These are phyloP conservation scores for Pelargonium fulgidum DNA, from an alignment of 441 rosid genomes.

Conservation along the genomic window DNA sequence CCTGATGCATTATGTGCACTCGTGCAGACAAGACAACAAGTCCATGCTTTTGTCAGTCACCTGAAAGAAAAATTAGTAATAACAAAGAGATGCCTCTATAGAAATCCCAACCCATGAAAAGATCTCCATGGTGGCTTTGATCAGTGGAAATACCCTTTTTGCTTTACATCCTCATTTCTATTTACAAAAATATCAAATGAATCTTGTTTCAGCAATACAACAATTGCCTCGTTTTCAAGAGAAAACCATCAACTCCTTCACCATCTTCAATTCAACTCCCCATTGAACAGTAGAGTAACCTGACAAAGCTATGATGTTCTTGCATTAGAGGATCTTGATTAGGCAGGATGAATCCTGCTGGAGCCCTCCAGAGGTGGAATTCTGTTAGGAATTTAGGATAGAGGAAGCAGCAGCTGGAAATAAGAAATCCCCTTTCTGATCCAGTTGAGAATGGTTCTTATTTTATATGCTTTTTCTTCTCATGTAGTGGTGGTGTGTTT, in stretches of 20 bases:
- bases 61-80: not conserved
- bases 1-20: too few species aligned
- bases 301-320: not conserved
- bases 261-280: not conserved
- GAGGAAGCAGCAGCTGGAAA: not conserved
- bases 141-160: too few species aligned
- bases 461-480: not conserved
- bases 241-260: not conserved
- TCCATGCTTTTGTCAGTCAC: not conserved
- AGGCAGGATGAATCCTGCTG: not conserved
- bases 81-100: not conserved
- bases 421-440: not conserved
- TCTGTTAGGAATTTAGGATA: not conserved
- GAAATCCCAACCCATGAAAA: not conserved
- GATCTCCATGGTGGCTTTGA: not conserved
- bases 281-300: not conserved
- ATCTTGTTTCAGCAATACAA: not conserved
- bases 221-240: constrained; percentile 1
- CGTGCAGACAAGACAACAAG: too few species aligned
- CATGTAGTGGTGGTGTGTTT: not conserved
- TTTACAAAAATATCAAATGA: not conserved
- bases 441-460: not conserved
- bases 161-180: not conserved
- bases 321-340: not conserved
- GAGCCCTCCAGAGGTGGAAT: not conserved